These are phyloP conservation scores for Camellia oleifera DNA, from an alignment of 179 eudicot species.

Conservation along the genomic window DNA sequence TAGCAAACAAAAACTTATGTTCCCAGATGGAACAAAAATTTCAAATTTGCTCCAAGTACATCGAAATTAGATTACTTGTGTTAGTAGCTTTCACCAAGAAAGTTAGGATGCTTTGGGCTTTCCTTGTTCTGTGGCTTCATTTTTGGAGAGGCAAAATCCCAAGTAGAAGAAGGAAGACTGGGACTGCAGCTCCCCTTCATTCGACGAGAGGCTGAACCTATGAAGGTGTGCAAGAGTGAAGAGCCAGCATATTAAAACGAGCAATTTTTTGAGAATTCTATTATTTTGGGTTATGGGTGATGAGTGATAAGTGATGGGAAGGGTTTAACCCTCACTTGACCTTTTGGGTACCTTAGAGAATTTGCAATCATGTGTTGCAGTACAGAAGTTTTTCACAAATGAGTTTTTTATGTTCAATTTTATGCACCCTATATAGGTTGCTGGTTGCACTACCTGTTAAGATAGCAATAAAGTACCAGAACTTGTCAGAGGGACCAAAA, in stretches of 20 bases:
- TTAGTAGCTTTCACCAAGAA: conserved; percentile 3
- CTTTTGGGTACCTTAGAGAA: background rate
- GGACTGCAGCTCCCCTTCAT: background rate
- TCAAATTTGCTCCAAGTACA: background rate
- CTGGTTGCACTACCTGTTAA: background rate
- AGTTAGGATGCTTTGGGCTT: background rate
- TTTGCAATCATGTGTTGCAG: background rate
- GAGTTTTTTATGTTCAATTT: background rate
- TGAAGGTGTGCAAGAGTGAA: background rate
- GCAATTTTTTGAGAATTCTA: background rate
- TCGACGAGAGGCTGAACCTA: no score
- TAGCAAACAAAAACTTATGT: background rate
- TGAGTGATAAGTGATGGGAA: background rate
- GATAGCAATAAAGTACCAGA: background rate
- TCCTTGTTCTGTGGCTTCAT: background rate
- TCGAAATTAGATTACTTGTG: no score
- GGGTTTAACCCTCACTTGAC: background rate
- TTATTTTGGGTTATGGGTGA: background rate
- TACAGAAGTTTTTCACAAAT: background rate
- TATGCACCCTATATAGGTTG: background rate
- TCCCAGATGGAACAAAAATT: background rate
- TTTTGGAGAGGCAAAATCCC: background rate
- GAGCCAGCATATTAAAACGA: background rate
- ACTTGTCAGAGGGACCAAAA: background rate
- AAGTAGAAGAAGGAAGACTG: background rate